Percentiles rank a stretch among this genome's conserved stretches.
phyloP scores from a whole-genome alignment of 257 asterid genomes.

The Primulina tabacum region DNA sequence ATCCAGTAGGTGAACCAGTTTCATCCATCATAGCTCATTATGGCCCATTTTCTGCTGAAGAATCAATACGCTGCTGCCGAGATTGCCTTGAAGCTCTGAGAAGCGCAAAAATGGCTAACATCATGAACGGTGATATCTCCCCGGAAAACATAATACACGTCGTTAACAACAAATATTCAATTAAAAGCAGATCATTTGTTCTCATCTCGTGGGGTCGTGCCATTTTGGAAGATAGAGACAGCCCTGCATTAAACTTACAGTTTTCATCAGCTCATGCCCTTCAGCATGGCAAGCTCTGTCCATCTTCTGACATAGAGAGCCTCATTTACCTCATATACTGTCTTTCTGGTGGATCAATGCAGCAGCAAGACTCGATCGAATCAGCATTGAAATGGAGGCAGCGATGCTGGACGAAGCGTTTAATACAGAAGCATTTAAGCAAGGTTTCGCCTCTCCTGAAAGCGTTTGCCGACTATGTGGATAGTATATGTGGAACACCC shows the following conservation, averaged over 20 bases:
- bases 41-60: slow-evolving; percentile 52
- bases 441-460: slow-evolving; percentile 66
- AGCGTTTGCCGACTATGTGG: slow-evolving; percentile 78
- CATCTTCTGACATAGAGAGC: slow-evolving; percentile 81
- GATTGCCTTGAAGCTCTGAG: slow-evolving; percentile 65
- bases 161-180: slow-evolving; percentile 24
- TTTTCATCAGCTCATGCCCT: slow-evolving; percentile 75
- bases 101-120: slow-evolving; percentile 59
- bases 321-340: slow-evolving; percentile 56
- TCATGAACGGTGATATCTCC: slow-evolving; percentile 73
- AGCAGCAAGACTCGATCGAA: slow-evolving; percentile 68
- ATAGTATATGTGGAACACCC: slow-evolving; percentile 69
- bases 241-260: slow-evolving; percentile 63
- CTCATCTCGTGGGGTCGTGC: slow-evolving; percentile 83
- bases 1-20: slow-evolving; percentile 65
- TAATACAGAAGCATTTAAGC: slow-evolving; percentile 60
- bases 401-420: slow-evolving; percentile 60
- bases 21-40: slow-evolving; percentile 40
- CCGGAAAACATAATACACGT: slow-evolving; percentile 58
- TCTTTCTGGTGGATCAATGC: slow-evolving; percentile 56
- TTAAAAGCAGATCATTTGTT: slow-evolving; percentile 33
- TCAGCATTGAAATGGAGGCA: slow-evolving; percentile 76
- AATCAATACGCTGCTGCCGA: slow-evolving; percentile 65
- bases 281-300: slow-evolving; percentile 79
- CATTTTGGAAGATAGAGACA: slow-evolving; percentile 71